Evolutionary conservation across 768 basidiomycete species (phyloP), one percentile per base, ranked within the genome.

Genomic region (Phylloporus rhodoxanthus): DNA sequence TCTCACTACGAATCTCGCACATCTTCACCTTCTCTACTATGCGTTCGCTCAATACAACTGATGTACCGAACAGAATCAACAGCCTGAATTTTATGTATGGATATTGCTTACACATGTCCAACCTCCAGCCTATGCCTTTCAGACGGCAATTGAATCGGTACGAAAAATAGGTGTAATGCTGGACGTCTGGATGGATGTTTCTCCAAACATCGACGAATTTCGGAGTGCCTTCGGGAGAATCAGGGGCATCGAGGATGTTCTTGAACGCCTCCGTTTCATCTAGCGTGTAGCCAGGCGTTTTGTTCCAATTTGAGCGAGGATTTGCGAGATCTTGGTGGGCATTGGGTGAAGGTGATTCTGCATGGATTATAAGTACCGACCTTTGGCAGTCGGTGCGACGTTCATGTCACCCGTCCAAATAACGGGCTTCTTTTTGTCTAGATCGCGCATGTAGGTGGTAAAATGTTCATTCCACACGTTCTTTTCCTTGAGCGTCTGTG

Each of bases 391-490:
- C 2, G 88, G 88, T 4, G 91, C 88, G 37, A 91, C 87, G 53
- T 94, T 94, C 49, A 93, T 60, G 67, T 94, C 91, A 7, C 91
- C 91, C 10, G 77, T 74, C 91, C 91, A 93, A 48, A 94, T 85
- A 9, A 94, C 85, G 3, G 90, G 83, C 58, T 93, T 94, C 59
- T 76, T 80, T 54, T 72, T 76, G 67, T 92, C 87, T 3, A 93
- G 70, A 20, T 79, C 73, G 4, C 80, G 81, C 19, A 93, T 75
- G 60, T 92, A 85, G 2, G 70, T 55, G 46, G 84, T 80, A 61
- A 94, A 92, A 61, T 91, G 83, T 4, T 61, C 61, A 51, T 90
- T 86, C 91, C 91, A 93, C 46, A 73, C 69, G 41, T 87, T 84
- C 65, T 93, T 91, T 42, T 72, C 77, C 26, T 81, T 78, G 44